Evolutionary conservation across 345 rosid species (phyloP), one percentile per base, ranked within the genome.

Genomic region (Heritiera fomes): DNA sequence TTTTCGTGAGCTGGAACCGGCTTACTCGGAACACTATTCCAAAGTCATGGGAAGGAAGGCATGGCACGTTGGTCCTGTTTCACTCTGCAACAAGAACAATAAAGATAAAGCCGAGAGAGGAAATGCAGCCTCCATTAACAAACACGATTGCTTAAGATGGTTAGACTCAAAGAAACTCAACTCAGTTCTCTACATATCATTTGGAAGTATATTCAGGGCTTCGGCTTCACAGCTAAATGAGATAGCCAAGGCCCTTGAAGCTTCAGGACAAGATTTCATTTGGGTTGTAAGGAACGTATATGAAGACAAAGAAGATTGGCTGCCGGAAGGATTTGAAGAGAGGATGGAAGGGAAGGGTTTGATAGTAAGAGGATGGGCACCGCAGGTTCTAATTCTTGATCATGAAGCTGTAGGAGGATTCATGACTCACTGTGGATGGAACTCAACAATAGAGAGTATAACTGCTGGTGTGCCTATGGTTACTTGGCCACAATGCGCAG

Each of bases 1-100:
- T 79, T 90, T 92, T 84, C 86, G 88, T 3, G 94, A 93, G 88
- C 92, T 93, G 4, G 94, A 93, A 75, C 87, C 88, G 0, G 88
- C 70, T 67, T 92, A 92, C 32, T 81, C 89, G 0, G 92, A 89
- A 34, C 73, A 77, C 59, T 88, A 80, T 70, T 78, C 77, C 81
- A 80, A 82, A 0, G 81, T 52, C 67, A 68, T 87, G 13, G 87
- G 88, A 8, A 85, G 82, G 65, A 84, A 78, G 23, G 87, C 94
- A 14, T 88, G 95, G 93, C 65, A 73, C 60, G 67, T 93, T 0
- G 98, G 94, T 50, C 98, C 93, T 0, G 83, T 90, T 45, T 84
- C 84, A 0, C 49, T 87, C 1, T 87, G 84, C 80, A 83, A 83
- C 52, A 73, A 53, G 62, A 71, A 45, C 18, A 38, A 7, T 1